Percentiles rank a stretch among this genome's conserved stretches.
phyloP scores from a whole-genome alignment of 192 early-diverging fungal species.

The Chytriomyces hyalinus region DNA sequence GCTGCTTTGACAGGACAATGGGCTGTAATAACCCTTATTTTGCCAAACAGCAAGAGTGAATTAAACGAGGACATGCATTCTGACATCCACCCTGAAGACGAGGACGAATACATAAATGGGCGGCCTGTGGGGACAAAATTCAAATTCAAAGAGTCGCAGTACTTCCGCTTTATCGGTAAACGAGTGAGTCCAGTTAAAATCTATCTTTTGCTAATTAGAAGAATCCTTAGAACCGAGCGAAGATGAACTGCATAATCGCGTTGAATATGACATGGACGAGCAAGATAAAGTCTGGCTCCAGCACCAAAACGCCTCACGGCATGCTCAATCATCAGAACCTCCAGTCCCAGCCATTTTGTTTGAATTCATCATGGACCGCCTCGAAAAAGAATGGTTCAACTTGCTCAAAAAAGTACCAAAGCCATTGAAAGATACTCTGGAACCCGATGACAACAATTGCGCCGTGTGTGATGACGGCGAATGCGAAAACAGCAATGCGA shows the following conservation, averaged over 20 bases:
- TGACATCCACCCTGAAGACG: not conserved
- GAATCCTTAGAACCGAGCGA: conserved; percentile 47
- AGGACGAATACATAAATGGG: conserved; percentile 21
- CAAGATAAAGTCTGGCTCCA: conserved; percentile 60
- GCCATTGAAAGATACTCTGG: conserved; percentile 50
- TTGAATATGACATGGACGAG: conserved; percentile 99
- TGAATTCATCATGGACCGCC: conserved; percentile 84
- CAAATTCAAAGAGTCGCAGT: conserved; percentile 29
- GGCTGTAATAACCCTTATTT: too few relatives aligned
- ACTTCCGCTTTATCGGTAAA: conserved; percentile 38
- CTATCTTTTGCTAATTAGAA: conserved; percentile 5
- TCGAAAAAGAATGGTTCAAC: conserved; percentile 99
- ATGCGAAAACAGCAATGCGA: conserved; percentile 98
- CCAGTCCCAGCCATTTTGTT: conserved; percentile 68
- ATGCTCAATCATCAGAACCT: conserved; percentile 29
- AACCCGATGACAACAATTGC: conserved; percentile 83
- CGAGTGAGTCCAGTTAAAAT: not conserved
- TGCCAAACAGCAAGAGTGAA: too few relatives aligned
- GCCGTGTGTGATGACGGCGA: conserved; percentile 98
- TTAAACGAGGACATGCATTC: too few relatives aligned
- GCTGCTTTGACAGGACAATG: too few relatives aligned
- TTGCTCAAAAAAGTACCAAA: conserved; percentile 37
- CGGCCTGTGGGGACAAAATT: conserved; percentile 2
- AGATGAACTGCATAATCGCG: conserved; percentile 52
- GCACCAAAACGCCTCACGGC: conserved; percentile 11